A percentile compares a stretch with the other conserved stretches of the same genome.
Evolutionary conservation across 148 eudicot genomes (phyloP).

Genomic region (Rhododendron molle): DNA sequence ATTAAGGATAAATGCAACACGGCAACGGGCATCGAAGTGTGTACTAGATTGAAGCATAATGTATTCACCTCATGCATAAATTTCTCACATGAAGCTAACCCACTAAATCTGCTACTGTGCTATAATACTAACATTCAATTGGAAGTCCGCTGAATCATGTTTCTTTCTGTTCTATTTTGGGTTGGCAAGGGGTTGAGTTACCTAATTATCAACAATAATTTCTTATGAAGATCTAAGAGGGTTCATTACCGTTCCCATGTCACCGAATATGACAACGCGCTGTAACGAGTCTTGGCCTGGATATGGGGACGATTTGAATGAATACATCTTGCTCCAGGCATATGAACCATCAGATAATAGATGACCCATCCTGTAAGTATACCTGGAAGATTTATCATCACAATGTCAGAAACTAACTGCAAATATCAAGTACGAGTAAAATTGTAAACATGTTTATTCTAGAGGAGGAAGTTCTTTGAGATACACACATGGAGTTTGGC

Average conservation of each 20-base stretch:
- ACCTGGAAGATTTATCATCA: constrained; percentile 35
- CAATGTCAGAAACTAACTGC: background rate
- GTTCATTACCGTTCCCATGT: constrained; percentile 82
- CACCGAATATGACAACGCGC: constrained; percentile 76
- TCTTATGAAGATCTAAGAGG: background rate
- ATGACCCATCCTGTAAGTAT: constrained; percentile 75
- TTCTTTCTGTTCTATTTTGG: background rate
- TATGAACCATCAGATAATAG: constrained; percentile 48
- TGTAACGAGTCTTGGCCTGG: constrained; percentile 86
- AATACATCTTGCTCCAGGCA: constrained; percentile 68
- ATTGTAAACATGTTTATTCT: background rate
- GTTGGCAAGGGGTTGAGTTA: background rate
- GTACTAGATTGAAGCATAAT: background rate
- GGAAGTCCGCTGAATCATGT: too few relatives aligned
- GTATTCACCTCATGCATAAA: background rate
- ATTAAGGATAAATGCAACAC: background rate
- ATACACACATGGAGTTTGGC: constrained; percentile 54
- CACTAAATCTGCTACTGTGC: too few relatives aligned
- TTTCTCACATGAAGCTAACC: background rate
- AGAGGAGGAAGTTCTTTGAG: background rate
- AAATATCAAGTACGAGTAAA: background rate
- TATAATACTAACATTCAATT: too few relatives aligned
- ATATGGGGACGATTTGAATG: constrained; percentile 73
- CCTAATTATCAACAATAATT: background rate
- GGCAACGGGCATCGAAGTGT: background rate